A percentile compares a stretch with the other conserved stretches of the same genome.
phyloP scores from a whole-genome alignment of 2,329 filamentous ascomycete species.

The Penicillium oxalicum region DNA sequence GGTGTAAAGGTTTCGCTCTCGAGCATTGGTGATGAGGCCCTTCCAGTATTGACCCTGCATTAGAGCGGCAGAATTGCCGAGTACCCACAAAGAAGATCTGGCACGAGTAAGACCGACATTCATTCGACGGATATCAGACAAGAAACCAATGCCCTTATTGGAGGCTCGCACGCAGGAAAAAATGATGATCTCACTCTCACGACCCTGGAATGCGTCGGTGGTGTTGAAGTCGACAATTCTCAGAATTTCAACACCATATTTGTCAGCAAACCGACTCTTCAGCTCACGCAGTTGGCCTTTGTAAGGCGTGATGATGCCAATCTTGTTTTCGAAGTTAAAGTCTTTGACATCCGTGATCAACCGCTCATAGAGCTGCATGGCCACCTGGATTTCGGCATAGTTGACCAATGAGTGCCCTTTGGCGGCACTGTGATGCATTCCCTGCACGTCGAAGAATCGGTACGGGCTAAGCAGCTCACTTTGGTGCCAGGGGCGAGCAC shows the following conservation, averaged over 20 bases:
- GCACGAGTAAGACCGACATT: slow-evolving; percentile 96
- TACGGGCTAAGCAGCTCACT: slow-evolving; percentile 81
- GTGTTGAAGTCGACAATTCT: slow-evolving; percentile 94
- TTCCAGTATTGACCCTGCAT: slow-evolving; percentile 87
- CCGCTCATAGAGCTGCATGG: slow-evolving; percentile 75
- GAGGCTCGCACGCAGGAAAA: slow-evolving; percentile 97
- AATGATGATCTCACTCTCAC: slow-evolving; percentile 96
- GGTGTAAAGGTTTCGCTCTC: slow-evolving; percentile 68
- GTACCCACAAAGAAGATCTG: slow-evolving; percentile 92
- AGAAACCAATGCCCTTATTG: slow-evolving; percentile 91
- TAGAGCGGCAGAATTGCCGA: slow-evolving; percentile 84
- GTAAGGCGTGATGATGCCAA: slow-evolving; percentile 97
- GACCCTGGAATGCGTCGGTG: slow-evolving; percentile 93
- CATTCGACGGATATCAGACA: slow-evolving; percentile 97
- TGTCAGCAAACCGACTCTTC: slow-evolving; percentile 63
- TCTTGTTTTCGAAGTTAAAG: slow-evolving; percentile 70
- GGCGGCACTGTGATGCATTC: slow-evolving; percentile 72
- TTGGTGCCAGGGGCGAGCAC: slow-evolving; percentile 77
- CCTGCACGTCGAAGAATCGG: slow-evolving; percentile 93
- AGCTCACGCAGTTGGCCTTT: slow-evolving; percentile 85
- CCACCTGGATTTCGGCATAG: slow-evolving; percentile 75
- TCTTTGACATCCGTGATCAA: slow-evolving; percentile 65
- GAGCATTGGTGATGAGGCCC: slow-evolving; percentile 76
- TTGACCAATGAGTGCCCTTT: slow-evolving; percentile 90
- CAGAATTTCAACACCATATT: slow-evolving; percentile 69